phyloP scores from a whole-genome alignment of 139 green algal genomes.

The Zygnema cylindricum region DNA sequence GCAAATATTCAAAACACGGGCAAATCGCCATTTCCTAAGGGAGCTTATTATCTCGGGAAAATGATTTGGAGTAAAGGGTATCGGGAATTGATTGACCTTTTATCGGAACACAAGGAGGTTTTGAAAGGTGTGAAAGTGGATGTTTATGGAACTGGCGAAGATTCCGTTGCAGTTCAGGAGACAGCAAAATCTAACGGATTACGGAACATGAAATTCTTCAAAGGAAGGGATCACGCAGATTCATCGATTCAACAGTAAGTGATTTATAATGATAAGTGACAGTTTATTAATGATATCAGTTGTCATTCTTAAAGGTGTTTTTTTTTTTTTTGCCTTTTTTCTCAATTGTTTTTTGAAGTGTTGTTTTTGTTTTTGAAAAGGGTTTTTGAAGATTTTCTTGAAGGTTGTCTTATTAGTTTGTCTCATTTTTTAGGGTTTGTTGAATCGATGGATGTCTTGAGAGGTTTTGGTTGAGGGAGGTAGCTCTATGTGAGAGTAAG shows the following conservation, averaged over 20 bases:
- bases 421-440: too few relatives aligned
- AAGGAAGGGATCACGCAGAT: constrained; percentile 89
- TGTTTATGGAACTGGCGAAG: constrained; percentile 91
- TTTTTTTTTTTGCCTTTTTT: too few relatives aligned
- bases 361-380: too few relatives aligned
- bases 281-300: too few relatives aligned
- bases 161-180: constrained; percentile 79
- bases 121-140: constrained; percentile 73
- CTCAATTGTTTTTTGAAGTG: too few relatives aligned
- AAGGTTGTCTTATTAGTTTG: too few relatives aligned
- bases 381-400: too few relatives aligned
- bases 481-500: too few relatives aligned
- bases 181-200: constrained; percentile 68
- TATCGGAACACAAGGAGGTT: constrained; percentile 57
- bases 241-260: constrained; percentile 62
- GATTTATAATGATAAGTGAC: too few relatives aligned
- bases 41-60: constrained; percentile 97
- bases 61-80: constrained; percentile 98
- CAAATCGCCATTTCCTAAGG: constrained; percentile 70
- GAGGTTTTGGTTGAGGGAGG: too few relatives aligned
- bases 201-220: constrained; percentile 83
- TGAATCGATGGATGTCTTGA: too few relatives aligned
- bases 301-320: too few relatives aligned
- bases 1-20: not conserved
- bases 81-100: constrained; percentile 65